Evolutionary conservation across 148 eudicot genomes (phyloP).

Genomic region (Cornus kousa): DNA sequence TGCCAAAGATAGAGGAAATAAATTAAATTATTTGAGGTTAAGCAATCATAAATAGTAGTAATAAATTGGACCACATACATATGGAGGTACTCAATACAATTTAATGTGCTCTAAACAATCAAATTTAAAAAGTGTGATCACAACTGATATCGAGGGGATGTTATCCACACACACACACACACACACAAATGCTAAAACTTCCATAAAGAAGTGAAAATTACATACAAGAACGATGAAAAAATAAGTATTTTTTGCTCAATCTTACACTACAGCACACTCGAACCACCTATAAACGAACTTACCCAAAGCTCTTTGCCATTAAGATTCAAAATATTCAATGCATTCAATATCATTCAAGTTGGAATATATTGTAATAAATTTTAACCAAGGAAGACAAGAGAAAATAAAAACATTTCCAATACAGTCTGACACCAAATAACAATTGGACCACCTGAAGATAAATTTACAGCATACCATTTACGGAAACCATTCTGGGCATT

Average conservation of each 20-base stretch:
- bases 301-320: background rate
- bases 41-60: background rate
- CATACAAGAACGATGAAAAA: background rate
- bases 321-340: background rate
- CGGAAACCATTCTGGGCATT: background rate
- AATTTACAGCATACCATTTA: background rate
- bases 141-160: background rate
- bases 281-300: background rate
- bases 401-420: background rate
- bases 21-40: background rate
- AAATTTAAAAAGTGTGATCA: background rate
- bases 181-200: too few relatives aligned
- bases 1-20: background rate
- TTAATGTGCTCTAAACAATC: background rate
- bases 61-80: background rate
- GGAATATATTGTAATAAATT: background rate
- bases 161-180: too few relatives aligned
- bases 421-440: constrained; percentile 4
- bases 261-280: constrained; percentile 1
- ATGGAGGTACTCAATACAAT: background rate
- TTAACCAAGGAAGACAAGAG: background rate
- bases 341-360: background rate
- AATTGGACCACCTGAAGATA: background rate
- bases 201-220: too few relatives aligned
- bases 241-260: constrained; percentile 1